A percentile compares a stretch with the other conserved stretches of the same genome.
Conservation (phyloP, 169 alveolate genomes). For the Plasmodium vinckei region DNA sequence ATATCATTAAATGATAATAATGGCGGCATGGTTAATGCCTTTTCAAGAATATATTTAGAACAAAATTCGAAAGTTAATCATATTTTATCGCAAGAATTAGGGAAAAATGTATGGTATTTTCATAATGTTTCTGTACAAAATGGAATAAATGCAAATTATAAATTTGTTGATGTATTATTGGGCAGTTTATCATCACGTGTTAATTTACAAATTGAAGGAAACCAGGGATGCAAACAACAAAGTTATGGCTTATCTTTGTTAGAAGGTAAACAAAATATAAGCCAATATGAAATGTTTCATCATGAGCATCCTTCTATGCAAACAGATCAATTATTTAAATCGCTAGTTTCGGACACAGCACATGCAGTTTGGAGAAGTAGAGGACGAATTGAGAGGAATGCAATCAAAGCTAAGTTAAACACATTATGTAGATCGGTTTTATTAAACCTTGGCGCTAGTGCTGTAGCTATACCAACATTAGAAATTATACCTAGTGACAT, state of each 20-base stretch:
- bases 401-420: conserved; percentile 77
- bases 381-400: conserved; percentile 79
- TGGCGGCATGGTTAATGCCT: conserved; percentile 80
- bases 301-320: conserved; percentile 77
- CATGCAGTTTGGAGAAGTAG: conserved; percentile 83
- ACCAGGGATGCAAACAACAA: conserved; percentile 53
- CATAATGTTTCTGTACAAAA: conserved; percentile 80
- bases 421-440: conserved; percentile 77
- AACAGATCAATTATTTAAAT: conserved; percentile 77
- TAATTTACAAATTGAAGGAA: conserved; percentile 79
- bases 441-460: conserved; percentile 80
- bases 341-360: conserved; percentile 79
- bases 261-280: conserved; percentile 63
- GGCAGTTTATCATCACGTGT: conserved; percentile 79
- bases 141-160: conserved; percentile 65
- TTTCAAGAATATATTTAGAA: conserved; percentile 78
- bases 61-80: conserved; percentile 78
- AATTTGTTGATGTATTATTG: conserved; percentile 62
- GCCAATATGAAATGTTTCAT: conserved; percentile 82
- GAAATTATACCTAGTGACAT: conserved; percentile 82
- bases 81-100: conserved; percentile 79
- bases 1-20: conserved; percentile 56
- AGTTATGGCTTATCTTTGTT: conserved; percentile 63
- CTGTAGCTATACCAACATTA: conserved; percentile 80
- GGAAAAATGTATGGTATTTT: conserved; percentile 71